Base-by-base conservation (phyloP, 2,329 filamentous ascomycete genomes). In the Trichoderma sp. region DNA sequence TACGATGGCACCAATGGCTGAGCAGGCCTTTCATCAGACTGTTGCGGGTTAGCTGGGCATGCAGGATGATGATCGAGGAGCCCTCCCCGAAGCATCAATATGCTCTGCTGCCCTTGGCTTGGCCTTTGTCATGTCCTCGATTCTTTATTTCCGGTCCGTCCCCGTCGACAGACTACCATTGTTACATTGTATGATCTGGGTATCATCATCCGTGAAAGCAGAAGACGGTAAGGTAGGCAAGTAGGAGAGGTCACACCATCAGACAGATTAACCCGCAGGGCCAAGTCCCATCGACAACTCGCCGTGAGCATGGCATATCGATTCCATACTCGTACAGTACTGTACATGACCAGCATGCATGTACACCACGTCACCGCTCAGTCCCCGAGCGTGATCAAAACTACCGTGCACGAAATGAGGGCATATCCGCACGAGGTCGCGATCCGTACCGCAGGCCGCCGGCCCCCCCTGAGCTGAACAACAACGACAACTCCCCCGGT, bases 401-500 rank as follows among this genome's bases (percentile, higher is more conserved):
- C 50, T 63, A 63, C 59, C 44, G 59, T 19, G 59, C 26, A 55
- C 50, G 50, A 54, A 62, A 62, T 45, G 58, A 30, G 48, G 52
- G 50, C 58, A 45, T 45, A 47, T 44, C 26, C 24, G 50, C 41
- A 43, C 52, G 30, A 59, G 54, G 55, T 58, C 24, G 47, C 55
- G 54, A 64, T 64, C 54, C 45, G 55, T 58, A 26, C 56, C 39
- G 7, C 14, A 26, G 54, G 28, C 63, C n/a, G n/a, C n/a, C n/a
- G n/a, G n/a, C n/a, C n/a, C 21, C 21, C 63, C 63, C 63, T 65
- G 63, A 65, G 55, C 63, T 65, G 63, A 65, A 30, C 34, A 65
- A 30, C 34, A 39, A 14, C 10, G 7, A 30, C 30, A 10, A 12
- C 47, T 48, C 39, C 48, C 59, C 59, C 26, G 41, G 34, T 47